These are phyloP conservation scores for Chaetomium tenue DNA, from an alignment of 495 filamentous ascomycete species.

Conservation along the genomic window DNA sequence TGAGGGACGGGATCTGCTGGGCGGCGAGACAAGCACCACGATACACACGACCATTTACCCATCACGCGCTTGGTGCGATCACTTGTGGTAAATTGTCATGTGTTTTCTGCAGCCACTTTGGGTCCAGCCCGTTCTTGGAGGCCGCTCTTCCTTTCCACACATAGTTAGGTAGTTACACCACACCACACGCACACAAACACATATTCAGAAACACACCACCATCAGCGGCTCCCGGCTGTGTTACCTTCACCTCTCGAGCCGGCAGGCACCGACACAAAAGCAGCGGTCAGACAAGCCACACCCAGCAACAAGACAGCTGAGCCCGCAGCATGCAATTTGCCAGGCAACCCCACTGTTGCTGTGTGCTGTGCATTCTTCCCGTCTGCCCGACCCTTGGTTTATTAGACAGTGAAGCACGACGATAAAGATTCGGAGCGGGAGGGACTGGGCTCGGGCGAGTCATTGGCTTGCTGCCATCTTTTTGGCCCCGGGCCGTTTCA, in stretches of 20 bases:
- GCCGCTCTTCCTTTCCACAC: neutral
- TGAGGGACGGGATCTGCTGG: no score
- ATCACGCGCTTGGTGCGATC: no score
- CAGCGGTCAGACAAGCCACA: neutral
- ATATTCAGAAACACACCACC: neutral
- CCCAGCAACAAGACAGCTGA: neutral
- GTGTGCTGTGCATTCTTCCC: constrained; percentile 8
- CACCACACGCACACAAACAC: no score
- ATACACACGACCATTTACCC: neutral
- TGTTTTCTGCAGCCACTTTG: neutral
- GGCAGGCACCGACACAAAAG: neutral
- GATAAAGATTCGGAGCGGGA: constrained; percentile 18
- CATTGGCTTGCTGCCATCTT: no score
- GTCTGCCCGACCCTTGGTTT: constrained; percentile 7
- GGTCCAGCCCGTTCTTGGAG: neutral
- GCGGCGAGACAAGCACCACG: neutral
- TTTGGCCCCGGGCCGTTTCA: neutral
- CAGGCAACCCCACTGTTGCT: constrained; percentile 1
- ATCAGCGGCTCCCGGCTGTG: neutral
- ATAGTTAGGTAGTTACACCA: no score
- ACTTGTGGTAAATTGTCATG: neutral
- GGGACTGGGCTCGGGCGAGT: neutral
- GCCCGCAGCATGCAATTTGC: constrained; percentile 2
- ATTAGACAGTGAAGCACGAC: neutral
- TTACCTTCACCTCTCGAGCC: neutral